Evolutionary conservation across 371 early-diverging fungal genomes (phyloP), one percentile per base, ranked within the genome.

Genomic region (Capillidium rhysosporum): DNA sequence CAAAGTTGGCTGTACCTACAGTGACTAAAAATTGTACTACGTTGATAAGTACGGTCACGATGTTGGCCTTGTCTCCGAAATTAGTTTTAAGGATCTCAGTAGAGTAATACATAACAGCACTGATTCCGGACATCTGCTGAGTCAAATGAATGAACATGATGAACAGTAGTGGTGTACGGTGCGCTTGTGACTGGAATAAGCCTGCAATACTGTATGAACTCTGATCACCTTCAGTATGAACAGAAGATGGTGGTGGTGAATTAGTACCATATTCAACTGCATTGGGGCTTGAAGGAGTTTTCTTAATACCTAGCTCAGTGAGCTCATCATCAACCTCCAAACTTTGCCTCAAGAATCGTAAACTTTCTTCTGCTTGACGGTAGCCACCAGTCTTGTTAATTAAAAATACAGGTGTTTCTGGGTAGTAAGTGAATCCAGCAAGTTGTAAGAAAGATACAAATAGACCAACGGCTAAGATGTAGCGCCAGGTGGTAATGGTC

Each of bases 41-140:
- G 12, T 82, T 83, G 26, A 87, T 80, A 57, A 70, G 72, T 28
- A 84, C 73, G 0, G 86, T 83, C 45, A 87, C 73, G 45, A 75
- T 59, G 48, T 71, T 72, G 54, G 75, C 70, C 2, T 77, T 68
- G 0, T 75, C 68, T 10, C 84, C 76, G 47, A 83, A 69, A 31
- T 80, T 73, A 31, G 67, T 59, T 1, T 73, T 69, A 69, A 87
- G 73, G 54, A 87, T 84, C 0, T 81, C 69, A 0, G 84, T 81
- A 2, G 89, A 88, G 61, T 82, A 95, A 63, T 77, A 86, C 10
- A 91, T 82, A 16, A 91, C 86, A 1, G 84, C 89, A 64, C 92
- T 92, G 70, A 97, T 89, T 1, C 98, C 94, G 12, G 87, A 86
- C 40, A 89, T 69, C 63, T 97, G 95, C 56, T 85, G 86, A 1